These are phyloP conservation scores for Nemophila menziesii DNA, from an alignment of 257 asterid species.

Conservation along the genomic window DNA sequence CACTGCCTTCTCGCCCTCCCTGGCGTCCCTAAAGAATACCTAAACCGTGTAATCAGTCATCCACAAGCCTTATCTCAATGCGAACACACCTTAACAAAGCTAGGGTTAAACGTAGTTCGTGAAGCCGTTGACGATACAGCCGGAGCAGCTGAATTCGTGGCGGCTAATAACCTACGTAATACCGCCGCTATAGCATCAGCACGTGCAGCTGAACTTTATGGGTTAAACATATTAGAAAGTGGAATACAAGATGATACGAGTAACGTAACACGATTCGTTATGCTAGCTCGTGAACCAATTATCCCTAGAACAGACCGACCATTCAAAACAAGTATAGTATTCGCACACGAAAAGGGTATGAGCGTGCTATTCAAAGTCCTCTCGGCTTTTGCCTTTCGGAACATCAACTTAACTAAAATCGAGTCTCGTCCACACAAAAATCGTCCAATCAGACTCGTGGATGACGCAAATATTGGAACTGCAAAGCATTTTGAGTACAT, in stretches of 20 bases:
- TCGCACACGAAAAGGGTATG: slow-evolving; percentile 71
- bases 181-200: slow-evolving; percentile 85
- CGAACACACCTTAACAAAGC: slow-evolving; percentile 59
- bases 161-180: slow-evolving; percentile 46
- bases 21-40: slow-evolving; percentile 45
- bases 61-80: slow-evolving; percentile 87
- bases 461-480: slow-evolving; percentile 52
- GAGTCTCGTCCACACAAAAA: slow-evolving; percentile 77
- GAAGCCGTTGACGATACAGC: slow-evolving; percentile 89
- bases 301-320: slow-evolving; percentile 80
- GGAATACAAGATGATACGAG: slow-evolving; percentile 81
- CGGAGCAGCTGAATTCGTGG: slow-evolving; percentile 75
- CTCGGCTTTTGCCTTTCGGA: slow-evolving; percentile 74
- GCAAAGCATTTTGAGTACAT: slow-evolving; percentile 79
- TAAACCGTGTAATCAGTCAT: slow-evolving; percentile 71
- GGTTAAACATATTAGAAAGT: slow-evolving; percentile 40
- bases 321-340: slow-evolving; percentile 85
- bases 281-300: slow-evolving; percentile 83
- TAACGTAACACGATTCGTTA: slow-evolving; percentile 78
- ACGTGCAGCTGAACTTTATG: slow-evolving; percentile 83
- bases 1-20: slow-evolving; percentile 86
- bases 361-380: slow-evolving; percentile 72
- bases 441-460: slow-evolving; percentile 59
- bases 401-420: slow-evolving; percentile 67
- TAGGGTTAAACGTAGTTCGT: slow-evolving; percentile 47